phyloP scores from a whole-genome alignment of 192 early-diverging fungal genomes.

The Phlyctochytrium bullatum region DNA sequence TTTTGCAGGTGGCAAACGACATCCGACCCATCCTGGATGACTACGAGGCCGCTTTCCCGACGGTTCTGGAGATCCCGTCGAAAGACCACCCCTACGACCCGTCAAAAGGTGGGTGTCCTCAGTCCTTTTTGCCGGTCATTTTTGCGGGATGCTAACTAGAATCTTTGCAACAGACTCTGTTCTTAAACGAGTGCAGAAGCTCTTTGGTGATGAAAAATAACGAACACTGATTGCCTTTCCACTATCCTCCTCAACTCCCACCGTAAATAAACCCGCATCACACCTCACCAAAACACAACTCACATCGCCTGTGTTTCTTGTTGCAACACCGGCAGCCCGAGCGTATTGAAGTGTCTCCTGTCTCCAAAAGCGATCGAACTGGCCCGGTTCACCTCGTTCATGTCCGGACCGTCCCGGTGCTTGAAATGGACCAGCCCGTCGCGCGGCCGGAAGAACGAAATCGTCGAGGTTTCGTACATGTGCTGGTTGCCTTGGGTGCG shows the following conservation, averaged over 20 bases:
- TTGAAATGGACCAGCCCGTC: conserved; percentile 22
- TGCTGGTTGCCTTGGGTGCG: conserved; percentile 4
- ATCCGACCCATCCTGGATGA: conserved; percentile 89
- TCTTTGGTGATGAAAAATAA: conserved; percentile 46
- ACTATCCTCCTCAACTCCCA: not conserved
- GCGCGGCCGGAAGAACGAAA: conserved; percentile 16
- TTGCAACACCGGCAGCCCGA: conserved; percentile 4
- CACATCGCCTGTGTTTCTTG: not conserved
- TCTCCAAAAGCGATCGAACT: conserved; percentile 25
- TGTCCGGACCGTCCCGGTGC: not conserved
- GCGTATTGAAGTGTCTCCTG: conserved; percentile 13
- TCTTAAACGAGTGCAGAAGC: conserved; percentile 48
- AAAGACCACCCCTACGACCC: conserved; percentile 99
- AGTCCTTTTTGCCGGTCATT: not conserved
- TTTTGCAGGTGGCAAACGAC: conserved; percentile 78
- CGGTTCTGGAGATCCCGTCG: conserved; percentile 96
- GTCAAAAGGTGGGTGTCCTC: conserved; percentile 52
- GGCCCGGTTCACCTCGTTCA: not conserved
- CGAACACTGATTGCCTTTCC: not conserved
- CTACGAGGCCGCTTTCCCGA: conserved; percentile 90
- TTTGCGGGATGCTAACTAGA: conserved; percentile 9
- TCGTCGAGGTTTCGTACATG: conserved; percentile 25
- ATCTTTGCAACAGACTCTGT: conserved; percentile 43
- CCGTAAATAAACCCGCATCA: not conserved
- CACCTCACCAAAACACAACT: too few species aligned